phyloP scores from a whole-genome alignment of 1,139 yeast genomes.

The Geotrichum bryndzae region DNA sequence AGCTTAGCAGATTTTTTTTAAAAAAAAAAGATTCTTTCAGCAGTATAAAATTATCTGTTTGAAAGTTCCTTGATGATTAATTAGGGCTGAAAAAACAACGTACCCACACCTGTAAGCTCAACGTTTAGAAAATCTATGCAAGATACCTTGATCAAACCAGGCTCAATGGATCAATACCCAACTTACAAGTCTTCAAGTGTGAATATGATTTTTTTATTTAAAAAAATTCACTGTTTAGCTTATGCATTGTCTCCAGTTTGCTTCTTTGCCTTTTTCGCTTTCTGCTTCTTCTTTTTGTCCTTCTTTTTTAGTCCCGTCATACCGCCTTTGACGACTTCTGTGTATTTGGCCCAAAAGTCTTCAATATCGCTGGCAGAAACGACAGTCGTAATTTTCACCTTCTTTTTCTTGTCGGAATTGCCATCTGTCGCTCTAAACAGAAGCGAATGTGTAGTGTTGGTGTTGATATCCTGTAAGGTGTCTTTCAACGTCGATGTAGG shows the following conservation, averaged over 20 bases:
- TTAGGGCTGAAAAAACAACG: not conserved
- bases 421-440: slow-evolving; percentile 50
- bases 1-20: no score
- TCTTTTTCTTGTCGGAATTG: slow-evolving; percentile 41
- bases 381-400: slow-evolving; percentile 56
- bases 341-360: slow-evolving; percentile 63
- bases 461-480: slow-evolving; percentile 10
- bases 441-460: slow-evolving; percentile 20
- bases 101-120: not conserved
- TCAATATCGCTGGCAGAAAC: slow-evolving; percentile 54
- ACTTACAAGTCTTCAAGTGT: not conserved
- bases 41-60: no score
- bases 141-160: not conserved
- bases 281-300: slow-evolving; percentile 39
- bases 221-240: not conserved
- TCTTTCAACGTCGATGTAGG: slow-evolving; percentile 12
- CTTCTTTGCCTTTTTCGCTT: slow-evolving; percentile 15
- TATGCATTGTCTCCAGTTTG: slow-evolving; percentile 1
- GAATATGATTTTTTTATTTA: not conserved
- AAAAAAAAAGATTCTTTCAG: no score
- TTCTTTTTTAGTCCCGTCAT: slow-evolving; percentile 56
- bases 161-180: not conserved
- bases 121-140: not conserved
- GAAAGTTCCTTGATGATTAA: not conserved
- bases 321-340: slow-evolving; percentile 57